phyloP scores from a whole-genome alignment of 345 rosid species.

The Aegle marmelos region DNA sequence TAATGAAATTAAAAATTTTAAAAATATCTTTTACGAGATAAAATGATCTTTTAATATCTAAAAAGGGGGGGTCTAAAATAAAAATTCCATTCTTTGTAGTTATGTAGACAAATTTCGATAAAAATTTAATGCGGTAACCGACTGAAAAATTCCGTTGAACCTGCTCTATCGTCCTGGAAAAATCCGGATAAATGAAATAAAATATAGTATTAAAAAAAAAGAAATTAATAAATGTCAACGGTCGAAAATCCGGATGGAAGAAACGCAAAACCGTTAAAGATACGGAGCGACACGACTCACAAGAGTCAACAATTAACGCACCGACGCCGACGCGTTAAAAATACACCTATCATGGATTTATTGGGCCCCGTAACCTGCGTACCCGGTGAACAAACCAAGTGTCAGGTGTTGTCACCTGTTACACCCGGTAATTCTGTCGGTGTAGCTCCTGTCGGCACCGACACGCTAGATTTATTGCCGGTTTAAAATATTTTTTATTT shows the following conservation, averaged over 20 bases:
- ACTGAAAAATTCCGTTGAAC: too few species aligned
- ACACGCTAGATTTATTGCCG: constrained; percentile 40
- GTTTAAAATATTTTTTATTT: background rate
- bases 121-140: too few species aligned
- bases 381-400: constrained; percentile 22
- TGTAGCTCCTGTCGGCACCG: constrained; percentile 47
- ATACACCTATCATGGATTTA: background rate
- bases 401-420: constrained; percentile 4
- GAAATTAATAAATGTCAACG: constrained; percentile 13
- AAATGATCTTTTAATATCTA: too few species aligned
- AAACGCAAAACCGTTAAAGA: constrained; percentile 26
- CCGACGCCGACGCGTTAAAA: constrained; percentile 30
- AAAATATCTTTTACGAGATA: too few species aligned
- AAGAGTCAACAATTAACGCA: constrained; percentile 32
- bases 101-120: too few species aligned
- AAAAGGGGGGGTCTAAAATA: too few species aligned
- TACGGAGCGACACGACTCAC: constrained; percentile 9
- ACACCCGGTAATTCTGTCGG: constrained; percentile 41
- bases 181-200: background rate
- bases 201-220: background rate
- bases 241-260: constrained; percentile 12
- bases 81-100: too few species aligned
- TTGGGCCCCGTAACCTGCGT: constrained; percentile 7
- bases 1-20: too few species aligned
- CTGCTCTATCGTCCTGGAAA: background rate